Evolutionary conservation across 2,329 filamentous ascomycete genomes (phyloP), one percentile per base, ranked within the genome.

Genomic region (Aureobasidium mangrovei): DNA sequence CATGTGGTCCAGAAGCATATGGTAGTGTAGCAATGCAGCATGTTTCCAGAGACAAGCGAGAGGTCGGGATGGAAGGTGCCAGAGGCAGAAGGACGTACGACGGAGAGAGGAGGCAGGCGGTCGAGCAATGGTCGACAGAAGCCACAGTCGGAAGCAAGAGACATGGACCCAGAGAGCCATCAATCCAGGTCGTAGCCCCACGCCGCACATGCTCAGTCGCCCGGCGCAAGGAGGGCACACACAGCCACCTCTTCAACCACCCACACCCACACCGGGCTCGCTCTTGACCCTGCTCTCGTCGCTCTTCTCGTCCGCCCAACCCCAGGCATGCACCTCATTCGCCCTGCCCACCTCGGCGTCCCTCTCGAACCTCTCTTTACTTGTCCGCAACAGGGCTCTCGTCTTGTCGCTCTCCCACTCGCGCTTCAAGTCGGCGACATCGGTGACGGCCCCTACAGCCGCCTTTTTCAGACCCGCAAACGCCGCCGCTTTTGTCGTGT

Each of bases 401-500:
- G 65, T 67, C 24, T 69, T 63, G 28, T 67, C 62, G 35, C 63
- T 63, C 26, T 61, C 67, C 72, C 72, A 75, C 26, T 62, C 58
- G 3, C 62, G 61, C 12, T 66, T 61, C 44, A 76, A 69, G 10
- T 57, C 55, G 54, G 69, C 68, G 43, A 75, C 62, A 27, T 67
- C 65, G 27, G 64, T 65, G 31, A 67, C 64, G 3, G 69, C 64
- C 29, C 61, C 60, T 24, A 67, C 56, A 4, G 72, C 67, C 18
- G 69, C 65, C 33, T 69, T 64, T 45, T 68, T 70, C 48, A 72
- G 67, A 10, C 66, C 62, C 46, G 63, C 65, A 61, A 70, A 73
- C 24, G 71, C 65, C 3, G 67, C 61, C 7, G 67, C 60, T 57
- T 63, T 66, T 52, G 60, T 60, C 9, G 55, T 55, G 8, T 53